Evolutionary conservation across 1,139 yeast species (phyloP).

Genomic region (Scheffersomyces titani): DNA sequence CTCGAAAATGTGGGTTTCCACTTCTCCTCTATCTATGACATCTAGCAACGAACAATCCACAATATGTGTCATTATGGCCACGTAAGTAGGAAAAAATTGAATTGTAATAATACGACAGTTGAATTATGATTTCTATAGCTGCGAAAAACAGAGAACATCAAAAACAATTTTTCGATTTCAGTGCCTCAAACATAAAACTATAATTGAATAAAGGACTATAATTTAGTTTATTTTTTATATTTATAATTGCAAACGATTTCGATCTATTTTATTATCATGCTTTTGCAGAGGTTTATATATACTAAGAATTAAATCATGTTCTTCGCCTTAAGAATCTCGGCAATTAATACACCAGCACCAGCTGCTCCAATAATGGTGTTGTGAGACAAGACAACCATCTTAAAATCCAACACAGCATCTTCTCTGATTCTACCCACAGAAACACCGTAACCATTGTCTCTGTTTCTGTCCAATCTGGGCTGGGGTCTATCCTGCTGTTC

Average conservation of each 20-base stretch:
- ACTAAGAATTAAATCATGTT: slow-evolving; percentile 52
- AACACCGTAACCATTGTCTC: slow-evolving; percentile 93
- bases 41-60: slow-evolving; percentile 8
- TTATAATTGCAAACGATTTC: no score
- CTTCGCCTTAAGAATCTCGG: slow-evolving; percentile 83
- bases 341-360: slow-evolving; percentile 97
- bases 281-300: background rate
- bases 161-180: background rate
- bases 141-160: background rate
- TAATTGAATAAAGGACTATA: no score
- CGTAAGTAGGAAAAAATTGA: background rate
- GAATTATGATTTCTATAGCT: background rate
- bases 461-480: slow-evolving; percentile 95
- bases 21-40: slow-evolving; percentile 21
- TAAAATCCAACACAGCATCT: slow-evolving; percentile 90
- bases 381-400: slow-evolving; percentile 95
- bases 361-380: slow-evolving; percentile 99
- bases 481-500: slow-evolving; percentile 96
- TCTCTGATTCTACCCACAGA: slow-evolving; percentile 93
- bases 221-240: no score
- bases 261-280: background rate
- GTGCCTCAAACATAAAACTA: background rate
- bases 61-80: background rate
- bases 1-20: slow-evolving; percentile 52
- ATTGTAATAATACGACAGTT: background rate